Evolutionary conservation across 2,329 filamentous ascomycete species (phyloP).

Genomic region (Trichophaea hybrida): DNA sequence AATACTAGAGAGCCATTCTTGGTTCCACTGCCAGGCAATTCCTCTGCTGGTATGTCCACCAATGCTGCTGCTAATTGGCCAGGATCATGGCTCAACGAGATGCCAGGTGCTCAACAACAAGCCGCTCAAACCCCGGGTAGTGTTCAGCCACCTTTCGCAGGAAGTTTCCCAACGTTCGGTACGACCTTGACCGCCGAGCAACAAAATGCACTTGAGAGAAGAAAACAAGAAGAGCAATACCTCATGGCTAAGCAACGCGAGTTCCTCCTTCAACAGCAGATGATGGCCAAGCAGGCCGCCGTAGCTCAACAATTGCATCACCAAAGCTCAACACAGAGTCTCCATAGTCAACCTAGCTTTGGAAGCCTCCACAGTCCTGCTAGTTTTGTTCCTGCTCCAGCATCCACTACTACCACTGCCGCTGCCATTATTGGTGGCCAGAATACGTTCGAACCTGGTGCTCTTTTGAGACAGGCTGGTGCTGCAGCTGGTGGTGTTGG

Average conservation of each 20-base stretch:
- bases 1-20: constrained; percentile 96
- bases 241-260: constrained; percentile 93
- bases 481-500: constrained; percentile 19
- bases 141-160: constrained; percentile 76
- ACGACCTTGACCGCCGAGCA: constrained; percentile 93
- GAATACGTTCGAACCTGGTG: constrained; percentile 22
- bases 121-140: constrained; percentile 39
- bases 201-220: constrained; percentile 87
- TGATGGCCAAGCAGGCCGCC: constrained; percentile 49
- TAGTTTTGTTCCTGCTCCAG: constrained; percentile 15
- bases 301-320: constrained; percentile 61
- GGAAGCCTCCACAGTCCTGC: constrained; percentile 51
- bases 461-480: constrained; percentile 22
- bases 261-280: constrained; percentile 73
- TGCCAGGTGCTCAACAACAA: constrained; percentile 30
- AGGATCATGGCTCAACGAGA: constrained; percentile 34
- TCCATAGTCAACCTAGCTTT: constrained; percentile 94
- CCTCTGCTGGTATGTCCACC: constrained; percentile 32
- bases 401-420: constrained; percentile 8
- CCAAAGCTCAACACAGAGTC: constrained; percentile 84
- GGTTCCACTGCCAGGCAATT: constrained; percentile 57
- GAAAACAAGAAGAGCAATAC: constrained; percentile 97
- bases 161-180: constrained; percentile 89
- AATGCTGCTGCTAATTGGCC: constrained; percentile 29
- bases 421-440: constrained; percentile 16